phyloP scores from a whole-genome alignment of 306 rosid species.

The Acacia melanoxylon region DNA sequence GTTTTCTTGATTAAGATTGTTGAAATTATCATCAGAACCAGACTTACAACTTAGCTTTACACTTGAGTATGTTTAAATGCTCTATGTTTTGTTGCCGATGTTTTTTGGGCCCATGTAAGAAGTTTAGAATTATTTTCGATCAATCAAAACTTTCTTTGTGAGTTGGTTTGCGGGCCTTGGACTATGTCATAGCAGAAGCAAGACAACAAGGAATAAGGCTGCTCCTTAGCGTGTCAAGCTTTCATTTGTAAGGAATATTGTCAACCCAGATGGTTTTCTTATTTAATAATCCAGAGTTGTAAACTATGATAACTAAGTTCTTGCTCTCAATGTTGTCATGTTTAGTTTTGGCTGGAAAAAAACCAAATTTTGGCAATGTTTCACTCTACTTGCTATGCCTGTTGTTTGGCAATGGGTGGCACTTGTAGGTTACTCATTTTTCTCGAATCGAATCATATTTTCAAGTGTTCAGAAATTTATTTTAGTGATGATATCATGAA shows the following conservation, averaged over 20 bases:
- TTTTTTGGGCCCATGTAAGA: slow-evolving; percentile 15
- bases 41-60: too few species aligned
- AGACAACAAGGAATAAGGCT: slow-evolving; percentile 72
- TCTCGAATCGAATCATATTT: slow-evolving; percentile 4
- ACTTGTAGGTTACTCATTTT: neutral
- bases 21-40: too few species aligned
- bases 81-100: neutral
- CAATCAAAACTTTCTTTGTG: slow-evolving; percentile 16
- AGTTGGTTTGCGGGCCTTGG: slow-evolving; percentile 74
- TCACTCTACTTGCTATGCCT: slow-evolving; percentile 14
- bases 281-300: neutral
- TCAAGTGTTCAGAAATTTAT: slow-evolving; percentile 1
- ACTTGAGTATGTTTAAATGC: neutral
- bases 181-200: slow-evolving; percentile 90
- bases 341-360: neutral
- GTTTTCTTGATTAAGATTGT: too few species aligned
- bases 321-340: neutral
- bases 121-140: slow-evolving; percentile 27
- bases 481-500: neutral
- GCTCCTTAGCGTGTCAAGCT: slow-evolving; percentile 54
- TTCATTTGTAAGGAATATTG: neutral
- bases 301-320: neutral
- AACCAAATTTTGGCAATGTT: neutral
- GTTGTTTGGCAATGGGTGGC: slow-evolving; percentile 12
- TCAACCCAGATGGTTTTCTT: neutral